Percentiles rank a stretch among this genome's conserved stretches.
Evolutionary conservation across 352 stramenopile genomes (phyloP).

Genomic region (Pythium guiyangense): DNA sequence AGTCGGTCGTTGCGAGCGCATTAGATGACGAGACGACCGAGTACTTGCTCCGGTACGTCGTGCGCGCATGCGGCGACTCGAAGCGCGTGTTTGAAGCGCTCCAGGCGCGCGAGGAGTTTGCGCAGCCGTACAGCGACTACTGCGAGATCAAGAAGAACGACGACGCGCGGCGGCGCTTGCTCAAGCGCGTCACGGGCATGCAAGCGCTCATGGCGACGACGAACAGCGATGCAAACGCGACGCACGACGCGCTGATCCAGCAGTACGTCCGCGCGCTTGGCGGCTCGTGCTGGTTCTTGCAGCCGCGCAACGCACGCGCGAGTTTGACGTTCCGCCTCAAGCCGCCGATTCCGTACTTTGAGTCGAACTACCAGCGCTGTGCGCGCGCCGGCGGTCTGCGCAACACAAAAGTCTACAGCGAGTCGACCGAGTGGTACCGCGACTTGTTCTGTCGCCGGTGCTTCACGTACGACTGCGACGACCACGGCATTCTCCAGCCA

Average conservation of each 20-base stretch:
- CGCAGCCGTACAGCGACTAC: conserved; percentile 39
- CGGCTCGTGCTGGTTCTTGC: conserved; percentile 30
- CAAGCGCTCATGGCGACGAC: conserved; percentile 16
- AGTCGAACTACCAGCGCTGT: conserved; percentile 42
- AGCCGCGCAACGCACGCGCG: conserved; percentile 9
- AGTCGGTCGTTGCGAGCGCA: conserved; percentile 24
- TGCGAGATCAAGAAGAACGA: conserved; percentile 37
- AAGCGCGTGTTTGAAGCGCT: conserved; percentile 49
- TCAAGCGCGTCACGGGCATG: conserved; percentile 22
- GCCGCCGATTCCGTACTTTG: conserved; percentile 44
- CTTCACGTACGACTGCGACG: conserved; percentile 88
- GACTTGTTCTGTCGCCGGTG: conserved; percentile 89
- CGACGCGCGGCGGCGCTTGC: conserved; percentile 13
- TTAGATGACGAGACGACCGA: conserved; percentile 59
- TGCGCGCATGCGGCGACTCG: conserved; percentile 34
- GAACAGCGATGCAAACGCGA: neutral
- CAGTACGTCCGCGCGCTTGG: conserved; percentile 9
- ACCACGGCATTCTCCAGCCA: conserved; percentile 82
- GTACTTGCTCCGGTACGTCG: conserved; percentile 50
- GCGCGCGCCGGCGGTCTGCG: conserved; percentile 33
- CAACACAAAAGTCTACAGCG: conserved; percentile 33
- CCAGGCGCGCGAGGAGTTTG: conserved; percentile 21
- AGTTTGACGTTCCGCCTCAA: conserved; percentile 27
- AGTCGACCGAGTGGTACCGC: conserved; percentile 72
- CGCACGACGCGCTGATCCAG: conserved; percentile 4